Evolutionary conservation across 345 rosid genomes (phyloP).

Genomic region (Camelina hispida): DNA sequence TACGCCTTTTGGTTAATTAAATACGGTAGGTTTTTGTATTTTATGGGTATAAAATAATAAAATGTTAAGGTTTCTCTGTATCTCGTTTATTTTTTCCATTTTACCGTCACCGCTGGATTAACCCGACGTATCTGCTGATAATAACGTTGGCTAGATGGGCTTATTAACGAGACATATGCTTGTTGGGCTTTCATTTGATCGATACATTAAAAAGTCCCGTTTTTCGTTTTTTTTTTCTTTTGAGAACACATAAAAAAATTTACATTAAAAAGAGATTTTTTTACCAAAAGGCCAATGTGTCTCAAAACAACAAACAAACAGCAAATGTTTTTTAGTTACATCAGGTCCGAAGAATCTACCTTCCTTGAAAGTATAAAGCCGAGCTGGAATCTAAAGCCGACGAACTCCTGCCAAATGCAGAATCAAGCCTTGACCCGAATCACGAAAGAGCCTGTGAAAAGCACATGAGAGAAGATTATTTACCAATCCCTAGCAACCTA

Average conservation of each 20-base stretch:
- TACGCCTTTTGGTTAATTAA: too few species aligned
- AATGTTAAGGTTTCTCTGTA: too few species aligned
- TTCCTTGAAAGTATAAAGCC: constrained; percentile 16
- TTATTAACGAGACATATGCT: too few species aligned
- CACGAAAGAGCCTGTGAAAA: constrained; percentile 77
- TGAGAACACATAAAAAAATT: not conserved
- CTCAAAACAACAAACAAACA: not conserved
- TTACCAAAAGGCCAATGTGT: constrained; percentile 14
- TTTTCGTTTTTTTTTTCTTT: too few species aligned
- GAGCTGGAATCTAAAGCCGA: constrained; percentile 7
- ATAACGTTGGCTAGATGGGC: too few species aligned
- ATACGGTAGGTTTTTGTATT: too few species aligned
- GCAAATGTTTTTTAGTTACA: constrained; percentile 21
- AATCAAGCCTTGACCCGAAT: constrained; percentile 80
- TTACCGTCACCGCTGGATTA: too few species aligned
- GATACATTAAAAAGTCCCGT: too few species aligned
- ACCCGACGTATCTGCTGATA: too few species aligned
- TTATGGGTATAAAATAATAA: too few species aligned
- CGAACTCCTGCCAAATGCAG: constrained; percentile 1
- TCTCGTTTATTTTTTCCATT: too few species aligned
- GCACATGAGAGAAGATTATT: not conserved
- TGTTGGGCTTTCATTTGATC: too few species aligned
- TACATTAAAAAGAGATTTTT: not conserved
- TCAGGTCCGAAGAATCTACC: constrained; percentile 6
- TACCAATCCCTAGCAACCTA: constrained; percentile 4